Evolutionary conservation across 2,329 filamentous ascomycete genomes (phyloP), one percentile per base, ranked within the genome.

Genomic region (Ophiobolus disseminans): DNA sequence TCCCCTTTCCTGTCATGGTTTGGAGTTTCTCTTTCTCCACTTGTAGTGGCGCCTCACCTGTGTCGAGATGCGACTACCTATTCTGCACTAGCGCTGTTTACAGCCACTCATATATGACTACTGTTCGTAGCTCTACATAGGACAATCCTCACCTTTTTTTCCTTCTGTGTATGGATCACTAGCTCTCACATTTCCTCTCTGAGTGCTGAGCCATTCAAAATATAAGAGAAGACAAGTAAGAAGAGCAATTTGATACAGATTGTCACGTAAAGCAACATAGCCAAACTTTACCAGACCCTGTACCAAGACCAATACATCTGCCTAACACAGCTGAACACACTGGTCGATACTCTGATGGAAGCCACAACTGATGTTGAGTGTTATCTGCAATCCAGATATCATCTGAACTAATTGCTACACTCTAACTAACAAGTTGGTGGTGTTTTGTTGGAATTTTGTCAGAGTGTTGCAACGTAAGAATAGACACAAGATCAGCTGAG

Each of bases 281-380:
- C n/a, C n/a, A n/a, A n/a, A n/a, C n/a, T n/a, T n/a, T n/a, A n/a
- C n/a, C n/a, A n/a, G n/a, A n/a, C n/a, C n/a, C n/a, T n/a, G n/a
- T n/a, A n/a, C n/a, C 28, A 14, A 43, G 17, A 25, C 40, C 13
- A 43, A 43, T 22, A 43, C 28, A 35, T 35, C 40, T 43, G 30
- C 40, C 28, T 35, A 13, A 43, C 13, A 34, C 20, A 35, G 17
- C 40, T 25, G 19, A 35, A 30, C 28, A 34, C 16, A 19, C 11
- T 42, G 28, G 28, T 22, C 40, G 30, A 43, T 43, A 43, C 28
- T 43, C 40, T 43, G 19, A 14, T 34, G 40, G 40, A 20, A 43
- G 40, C 40, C 40, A 34, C n/a, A 43, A 26, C 28, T n/a, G 5
- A 34, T 43, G 6, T 43, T 43, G 40, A 35, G 5, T 14, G 35